Evolutionary conservation across 2,329 filamentous ascomycete genomes (phyloP), one percentile per base, ranked within the genome.

Genomic region (Trematosphaeria pertusa): DNA sequence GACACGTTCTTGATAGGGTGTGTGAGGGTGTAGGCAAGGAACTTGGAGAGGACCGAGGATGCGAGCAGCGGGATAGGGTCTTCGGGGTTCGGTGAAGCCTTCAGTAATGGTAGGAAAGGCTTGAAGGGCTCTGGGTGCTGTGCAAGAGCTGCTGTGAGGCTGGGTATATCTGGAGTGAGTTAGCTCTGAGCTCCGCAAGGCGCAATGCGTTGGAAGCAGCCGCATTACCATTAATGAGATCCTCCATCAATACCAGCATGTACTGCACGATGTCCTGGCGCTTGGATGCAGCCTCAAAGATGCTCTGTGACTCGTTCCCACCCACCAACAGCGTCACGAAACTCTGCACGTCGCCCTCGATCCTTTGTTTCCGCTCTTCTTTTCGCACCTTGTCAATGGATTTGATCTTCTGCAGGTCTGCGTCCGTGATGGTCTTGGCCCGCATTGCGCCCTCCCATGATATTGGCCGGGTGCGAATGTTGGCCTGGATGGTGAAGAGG

Each of bases 381-480:
- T 91, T 94, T 73, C 91, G 89, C 59, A 94, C 89, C 77, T 97
- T 97, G 74, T 97, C 94, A 62, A 97, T 90, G 52, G 92, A 90
- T 74, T 92, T 92, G 77, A 99, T 96, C 81, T 92, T 93, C 78
- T 88, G 89, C 62, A 97, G 84, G 75, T 99, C 93, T 61, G 89
- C 87, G 61, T 97, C 93, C 48, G 89, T 96, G 75, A 99, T 89
- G 67, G 91, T 94, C 73, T 92, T 91, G 62, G 91, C 91, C 73
- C 94, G 86, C 59, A 96, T 91, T 65, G 93, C 92, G 65, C 93
- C 93, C 75, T 97, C 93, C 94, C 94, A 99, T 48, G 93, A 92
- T 75, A 99, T 96, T 58, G 92, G 92, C 61, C 94, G 86, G 69
- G 90, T 88, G 70, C 94, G 90, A 73, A 97, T 96, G 81, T 97